Percentiles rank a stretch among this genome's conserved stretches.
phyloP scores from a whole-genome alignment of 169 alveolate species.

The Neospora caninum region DNA sequence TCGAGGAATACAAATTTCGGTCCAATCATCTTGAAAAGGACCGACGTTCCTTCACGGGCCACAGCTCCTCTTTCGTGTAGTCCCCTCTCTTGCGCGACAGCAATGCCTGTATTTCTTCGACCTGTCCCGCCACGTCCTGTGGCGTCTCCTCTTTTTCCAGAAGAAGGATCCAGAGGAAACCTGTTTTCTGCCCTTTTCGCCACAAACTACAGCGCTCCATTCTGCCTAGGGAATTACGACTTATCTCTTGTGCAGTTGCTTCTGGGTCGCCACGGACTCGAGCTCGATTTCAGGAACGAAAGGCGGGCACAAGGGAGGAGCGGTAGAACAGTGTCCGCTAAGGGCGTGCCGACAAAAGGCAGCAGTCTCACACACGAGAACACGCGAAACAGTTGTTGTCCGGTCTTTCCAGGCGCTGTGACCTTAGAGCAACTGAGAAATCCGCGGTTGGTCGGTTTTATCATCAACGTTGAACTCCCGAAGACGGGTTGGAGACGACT shows the following conservation, averaged over 20 bases:
- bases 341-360: background rate
- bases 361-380: background rate
- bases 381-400: background rate
- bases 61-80: too few species aligned
- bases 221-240: slow-evolving; percentile 21
- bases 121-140: too few species aligned
- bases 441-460: slow-evolving; percentile 6
- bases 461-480: slow-evolving; percentile 12
- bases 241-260: slow-evolving; percentile 3
- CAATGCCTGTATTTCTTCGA: too few species aligned
- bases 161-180: background rate
- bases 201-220: slow-evolving; percentile 15
- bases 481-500: slow-evolving; percentile 22
- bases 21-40: too few species aligned
- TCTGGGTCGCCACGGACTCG: background rate
- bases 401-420: background rate
- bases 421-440: slow-evolving; percentile 27
- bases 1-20: too few species aligned
- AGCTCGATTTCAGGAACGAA: background rate
- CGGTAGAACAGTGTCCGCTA: background rate
- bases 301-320: background rate
- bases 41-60: too few species aligned
- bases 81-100: too few species aligned
- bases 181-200: background rate
- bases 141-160: too few species aligned